Conservation (phyloP, 257 asterid species). For the Penstemon barbatus region DNA sequence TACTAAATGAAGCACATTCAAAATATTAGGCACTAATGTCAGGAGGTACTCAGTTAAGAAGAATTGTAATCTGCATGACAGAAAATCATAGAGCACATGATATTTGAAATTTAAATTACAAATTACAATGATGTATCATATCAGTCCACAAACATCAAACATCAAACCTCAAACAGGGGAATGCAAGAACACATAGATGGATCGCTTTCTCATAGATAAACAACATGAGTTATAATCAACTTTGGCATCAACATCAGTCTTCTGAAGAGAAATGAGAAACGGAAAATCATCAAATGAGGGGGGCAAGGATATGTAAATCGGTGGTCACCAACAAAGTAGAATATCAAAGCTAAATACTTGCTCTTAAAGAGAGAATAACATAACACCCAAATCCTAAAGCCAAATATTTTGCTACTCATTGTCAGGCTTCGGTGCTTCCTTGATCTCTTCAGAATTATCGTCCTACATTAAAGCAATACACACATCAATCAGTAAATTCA, state of each 20-base stretch:
- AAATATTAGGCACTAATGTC: too few species aligned
- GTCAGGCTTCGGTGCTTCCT: constrained; percentile 56
- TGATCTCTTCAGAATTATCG: constrained; percentile 51
- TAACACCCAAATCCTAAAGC: constrained; percentile 32
- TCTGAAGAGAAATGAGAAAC: constrained; percentile 26
- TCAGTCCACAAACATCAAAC: neutral
- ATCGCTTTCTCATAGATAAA: constrained; percentile 24
- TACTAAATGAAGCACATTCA: too few species aligned
- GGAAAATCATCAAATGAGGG: constrained; percentile 25
- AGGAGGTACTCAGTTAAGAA: too few species aligned
- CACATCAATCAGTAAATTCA: neutral
- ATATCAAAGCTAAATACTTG: constrained; percentile 27
- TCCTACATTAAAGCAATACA: constrained; percentile 35
- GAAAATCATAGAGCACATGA: neutral
- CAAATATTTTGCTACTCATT: constrained; percentile 36
- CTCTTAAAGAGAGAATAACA: constrained; percentile 22
- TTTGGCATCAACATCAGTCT: constrained; percentile 34
- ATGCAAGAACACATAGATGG: neutral
- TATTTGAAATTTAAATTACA: neutral
- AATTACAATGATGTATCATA: neutral
- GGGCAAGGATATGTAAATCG: constrained; percentile 19
- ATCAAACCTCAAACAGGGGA: neutral
- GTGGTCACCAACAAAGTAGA: constrained; percentile 20
- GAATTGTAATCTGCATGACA: too few species aligned
- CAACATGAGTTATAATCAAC: constrained; percentile 30